phyloP scores from a whole-genome alignment of 139 green algal species.

The Marvania coccoides region DNA sequence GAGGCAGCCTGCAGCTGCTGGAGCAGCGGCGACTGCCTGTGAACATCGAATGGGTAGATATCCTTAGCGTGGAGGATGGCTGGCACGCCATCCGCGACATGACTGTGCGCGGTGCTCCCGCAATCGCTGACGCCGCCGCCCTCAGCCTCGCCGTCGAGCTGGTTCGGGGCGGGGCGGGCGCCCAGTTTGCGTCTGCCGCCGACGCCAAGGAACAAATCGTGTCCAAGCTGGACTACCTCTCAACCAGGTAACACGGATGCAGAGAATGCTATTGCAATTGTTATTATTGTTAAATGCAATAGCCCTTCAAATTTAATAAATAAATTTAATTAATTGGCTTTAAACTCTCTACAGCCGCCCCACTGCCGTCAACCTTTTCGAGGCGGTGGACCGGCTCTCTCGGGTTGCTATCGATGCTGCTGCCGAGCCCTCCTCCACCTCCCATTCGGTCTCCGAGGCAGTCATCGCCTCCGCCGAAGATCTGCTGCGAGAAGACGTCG shows the following conservation, averaged over 20 bases:
- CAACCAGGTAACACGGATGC: too few species aligned
- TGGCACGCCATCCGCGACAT: slow-evolving; percentile 79
- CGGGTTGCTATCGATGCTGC: slow-evolving; percentile 25
- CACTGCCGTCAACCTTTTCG: slow-evolving; percentile 90
- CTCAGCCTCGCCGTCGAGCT: slow-evolving; percentile 67
- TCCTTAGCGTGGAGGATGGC: slow-evolving; percentile 40
- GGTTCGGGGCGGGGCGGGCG: slow-evolving; percentile 16
- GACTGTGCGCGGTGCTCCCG: slow-evolving; percentile 88
- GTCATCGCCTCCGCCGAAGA: slow-evolving; percentile 63
- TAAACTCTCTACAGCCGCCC: slow-evolving; percentile 57
- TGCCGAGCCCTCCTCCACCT: slow-evolving; percentile 22
- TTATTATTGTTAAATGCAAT: too few species aligned
- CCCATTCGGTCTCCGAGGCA: slow-evolving; percentile 35
- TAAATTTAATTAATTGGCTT: background rate
- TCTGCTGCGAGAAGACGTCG: slow-evolving; percentile 76
- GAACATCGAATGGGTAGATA: slow-evolving; percentile 52
- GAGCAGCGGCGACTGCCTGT: slow-evolving; percentile 84
- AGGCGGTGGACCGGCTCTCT: slow-evolving; percentile 64
- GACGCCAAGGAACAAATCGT: slow-evolving; percentile 29
- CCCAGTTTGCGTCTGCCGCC: slow-evolving; percentile 32
- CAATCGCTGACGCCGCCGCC: slow-evolving; percentile 84
- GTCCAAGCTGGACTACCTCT: slow-evolving; percentile 61
- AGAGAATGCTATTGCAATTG: too few species aligned
- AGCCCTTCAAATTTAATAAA: background rate
- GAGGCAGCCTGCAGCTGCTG: slow-evolving; percentile 70